Base-by-base conservation (phyloP, 495 filamentous ascomycete genomes). In the Penicillium cosmopolitanum region DNA sequence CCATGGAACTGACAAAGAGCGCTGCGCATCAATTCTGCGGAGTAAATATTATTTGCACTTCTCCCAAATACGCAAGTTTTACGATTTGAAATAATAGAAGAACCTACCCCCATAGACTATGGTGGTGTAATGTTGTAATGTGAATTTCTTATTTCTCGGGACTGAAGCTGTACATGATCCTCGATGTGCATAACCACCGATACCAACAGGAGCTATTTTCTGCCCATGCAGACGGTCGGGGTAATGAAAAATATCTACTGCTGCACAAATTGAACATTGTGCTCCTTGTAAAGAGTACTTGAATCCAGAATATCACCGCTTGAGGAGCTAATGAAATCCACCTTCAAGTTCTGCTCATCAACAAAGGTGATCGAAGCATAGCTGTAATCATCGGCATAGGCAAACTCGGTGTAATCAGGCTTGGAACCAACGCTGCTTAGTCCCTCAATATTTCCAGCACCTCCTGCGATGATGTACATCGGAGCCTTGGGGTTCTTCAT, bases 301-400 rank as follows among this genome's bases (percentile, higher is more conserved):
- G 74, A 67, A 66, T 87, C 84, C 65, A 86, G 55, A 2, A 84
- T 53, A 43, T 74, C 74, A 0, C 83, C 83, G 8, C 76, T 83
- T 0, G 73, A 65, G 1, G 82, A 85, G 9, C 62, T 64, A 31
- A 85, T 75, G 56, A 80, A 80, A 13, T 78, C 66, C 34, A 80
- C 67, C 58, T 71, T 66, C 61, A 80, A 55, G 23, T 71, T 46
- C 9, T 69, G 61, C 57, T 60, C 58, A 56, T 79, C 65, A 53
- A 75, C 52, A 10, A 81, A 65, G 18, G 66, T 64, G 8, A 80
- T 28, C 0, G 66, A 70, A 6, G 60, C 61, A 58, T 85, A 87
- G 65, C 80, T 82, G 51, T 82, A 85, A 58, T 82, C 82, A 53
- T 82, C 78, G 0, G 73, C 82, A 55, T 86, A 85, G 10, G 76